A percentile compares a stretch with the other conserved stretches of the same genome.
These are phyloP conservation scores for Metschnikowia noctiluminum DNA, from an alignment of 805 yeast species.

Conservation along the genomic window DNA sequence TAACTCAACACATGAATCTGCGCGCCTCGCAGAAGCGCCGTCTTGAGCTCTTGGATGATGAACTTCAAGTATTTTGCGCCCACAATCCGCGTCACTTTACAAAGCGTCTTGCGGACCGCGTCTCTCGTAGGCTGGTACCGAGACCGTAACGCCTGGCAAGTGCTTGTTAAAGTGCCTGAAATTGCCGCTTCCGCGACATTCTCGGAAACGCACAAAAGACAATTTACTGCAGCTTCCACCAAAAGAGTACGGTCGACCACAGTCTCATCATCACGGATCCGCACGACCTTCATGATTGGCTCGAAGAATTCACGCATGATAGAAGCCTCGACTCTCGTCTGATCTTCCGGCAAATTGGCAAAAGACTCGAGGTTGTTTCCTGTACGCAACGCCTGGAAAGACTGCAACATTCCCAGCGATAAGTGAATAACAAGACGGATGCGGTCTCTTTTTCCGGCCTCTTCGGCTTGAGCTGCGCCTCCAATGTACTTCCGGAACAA, in stretches of 20 bases:
- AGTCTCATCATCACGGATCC: conserved; percentile 73
- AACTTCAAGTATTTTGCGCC: conserved; percentile 76
- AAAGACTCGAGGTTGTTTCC: conserved; percentile 16
- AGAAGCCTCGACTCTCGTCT: conserved; percentile 29
- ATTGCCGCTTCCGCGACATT: conserved; percentile 55
- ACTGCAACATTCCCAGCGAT: conserved; percentile 46
- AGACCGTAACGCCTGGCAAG: conserved; percentile 86
- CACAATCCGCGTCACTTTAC: conserved; percentile 57
- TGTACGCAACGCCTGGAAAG: conserved; percentile 22
- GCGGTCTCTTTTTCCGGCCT: conserved; percentile 50
- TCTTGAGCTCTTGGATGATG: conserved; percentile 70
- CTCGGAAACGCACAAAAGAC: conserved; percentile 58
- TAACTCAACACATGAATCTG: conserved; percentile 90
- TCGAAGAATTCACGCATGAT: conserved; percentile 59
- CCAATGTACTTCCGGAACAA: conserved; percentile 65
- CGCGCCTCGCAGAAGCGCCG: conserved; percentile 83
- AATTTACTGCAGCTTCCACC: conserved; percentile 73
- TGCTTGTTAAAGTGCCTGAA: conserved; percentile 78
- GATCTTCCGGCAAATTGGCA: conserved; percentile 26
- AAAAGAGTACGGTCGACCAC: conserved; percentile 71
- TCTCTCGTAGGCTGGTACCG: conserved; percentile 87
- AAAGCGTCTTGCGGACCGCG: conserved; percentile 71
- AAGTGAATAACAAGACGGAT: conserved; percentile 57
- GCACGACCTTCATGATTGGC: conserved; percentile 56
- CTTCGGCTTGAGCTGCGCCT: conserved; percentile 34